Evolutionary conservation across 805 yeast genomes (phyloP), one percentile per base, ranked within the genome.

Genomic region (Yamadazyma tumulicola): DNA sequence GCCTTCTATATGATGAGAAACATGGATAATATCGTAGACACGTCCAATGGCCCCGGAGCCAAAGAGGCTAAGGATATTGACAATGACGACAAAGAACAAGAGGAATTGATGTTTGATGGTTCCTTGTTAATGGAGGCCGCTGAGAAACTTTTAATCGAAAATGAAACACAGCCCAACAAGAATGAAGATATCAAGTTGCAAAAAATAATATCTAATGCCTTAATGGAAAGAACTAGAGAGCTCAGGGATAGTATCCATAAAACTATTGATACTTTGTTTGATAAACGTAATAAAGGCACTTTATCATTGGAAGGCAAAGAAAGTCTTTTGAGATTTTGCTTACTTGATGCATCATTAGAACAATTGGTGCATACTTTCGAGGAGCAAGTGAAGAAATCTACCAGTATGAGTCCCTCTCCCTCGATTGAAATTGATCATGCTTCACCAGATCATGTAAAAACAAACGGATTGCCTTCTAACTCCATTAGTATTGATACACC

Each of bases 31-130:
- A 29, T 43, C 6, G 35, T 43, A 19, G 31, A 43, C 18, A 34
- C 29, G 11, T 26, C 34, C 12, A 32, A 16, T 19, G 11, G 21
- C 3, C 9, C 31, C 7, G 5, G 16, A 8, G n/a, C 21, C 10
- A 28, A 28, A 10, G 14, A 6, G 13, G 5, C 5, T 11, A 15
- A 15, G 6, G 11, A 19, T 11, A 12, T 23, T 13, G 28, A 6
- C 9, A 37, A 42, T 13, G 53, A 54, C 9, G 41, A 49, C 22
- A 49, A 52, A 55, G 70, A 66, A 51, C 88, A 84, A 56, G 71
- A 66, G 52, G 91, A 84, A 43, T 64, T 84, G 31, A 69, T 84
- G 55, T 81, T 79, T 53, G 91, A 83, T 59, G 93, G 91, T 5
- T 73, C 87, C 0, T 61, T 84, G 37, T 66, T 84, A 31, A 79